Evolutionary conservation across 176 grass and related monocot genomes (phyloP), one percentile per base, ranked within the genome.

Genomic region (Pontederia paniculata): DNA sequence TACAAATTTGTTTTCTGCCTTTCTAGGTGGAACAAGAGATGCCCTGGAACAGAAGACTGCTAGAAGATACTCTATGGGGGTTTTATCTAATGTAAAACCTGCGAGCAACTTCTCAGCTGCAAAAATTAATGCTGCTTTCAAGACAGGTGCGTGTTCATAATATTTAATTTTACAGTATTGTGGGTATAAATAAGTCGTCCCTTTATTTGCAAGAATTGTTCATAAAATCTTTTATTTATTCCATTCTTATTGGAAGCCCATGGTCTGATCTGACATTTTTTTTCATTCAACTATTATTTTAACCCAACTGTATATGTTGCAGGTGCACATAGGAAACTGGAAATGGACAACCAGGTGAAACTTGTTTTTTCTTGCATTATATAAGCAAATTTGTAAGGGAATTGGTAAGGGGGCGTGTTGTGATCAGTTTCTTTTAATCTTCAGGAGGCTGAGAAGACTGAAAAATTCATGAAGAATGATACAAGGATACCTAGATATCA

Each of bases 311-410:
- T 54, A 44, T 8, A 71, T 67, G 63, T 60, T 70, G 57, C 66
- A 85, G 89, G 81, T 17, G 84, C 66, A 42, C 89, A 95, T 76
- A 89, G 89, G 76, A 89, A 83, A 48, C 73, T 95, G 46, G 81
- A 89, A 45, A 50, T 89, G 75, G 54, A 80, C 52, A 65, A 73
- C 70, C 78, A 80, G 66, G 75, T 74, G 47, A 68, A 67, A 20
- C 5, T 14, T 42, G 23, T 52, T 25, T 11, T 57, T 3, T 57
- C 48, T 23, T 19, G 23, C 65, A 48, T 65, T 46, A 18, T 1
- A 17, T 46, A 55, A 17, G 8, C 22, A 8, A 14, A 11, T 19
- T 9, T 50, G 9, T 41, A 6, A 48, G 17, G 9, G 10, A 54
- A 22, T 50, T 21, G 41, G n/a, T 22, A 17, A 17, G 22, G 6